A percentile compares a stretch with the other conserved stretches of the same genome.
Conservation (phyloP, 2,329 filamentous ascomycete genomes). For the Boeremia exigua region DNA sequence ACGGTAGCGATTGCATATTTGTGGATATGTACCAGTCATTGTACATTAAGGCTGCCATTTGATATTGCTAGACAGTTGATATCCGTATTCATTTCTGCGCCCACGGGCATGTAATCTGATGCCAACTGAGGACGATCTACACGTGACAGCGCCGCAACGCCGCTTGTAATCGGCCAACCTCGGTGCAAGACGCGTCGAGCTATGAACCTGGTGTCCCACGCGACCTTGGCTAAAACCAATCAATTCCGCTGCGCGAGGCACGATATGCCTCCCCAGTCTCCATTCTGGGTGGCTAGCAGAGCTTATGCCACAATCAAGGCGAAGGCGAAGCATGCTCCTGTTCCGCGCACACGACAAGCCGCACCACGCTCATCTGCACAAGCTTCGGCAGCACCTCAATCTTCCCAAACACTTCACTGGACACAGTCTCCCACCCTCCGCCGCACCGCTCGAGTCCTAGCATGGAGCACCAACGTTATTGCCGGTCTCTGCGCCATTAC, state of each 20-base stretch:
- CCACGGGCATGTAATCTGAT: constrained; percentile 25
- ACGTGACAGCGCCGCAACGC: constrained; percentile 14
- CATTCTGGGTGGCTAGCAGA: not conserved
- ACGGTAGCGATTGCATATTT: constrained; percentile 44
- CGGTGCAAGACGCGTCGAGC: constrained; percentile 18
- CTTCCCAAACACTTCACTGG: constrained; percentile 14
- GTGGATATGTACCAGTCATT: constrained; percentile 48
- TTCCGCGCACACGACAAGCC: constrained; percentile 1
- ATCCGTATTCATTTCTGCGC: constrained; percentile 15
- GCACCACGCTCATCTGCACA: constrained; percentile 1
- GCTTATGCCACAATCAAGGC: constrained; percentile 6
- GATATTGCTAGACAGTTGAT: constrained; percentile 29
- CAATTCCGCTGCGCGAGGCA: not conserved
- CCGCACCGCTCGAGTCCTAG: constrained; percentile 17
- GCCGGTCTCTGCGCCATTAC: constrained; percentile 24
- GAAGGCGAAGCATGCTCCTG: not conserved
- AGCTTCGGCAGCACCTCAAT: not conserved
- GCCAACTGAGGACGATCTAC: constrained; percentile 1
- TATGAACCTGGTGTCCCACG: constrained; percentile 1
- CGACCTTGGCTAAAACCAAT: not conserved
- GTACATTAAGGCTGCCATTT: constrained; percentile 45
- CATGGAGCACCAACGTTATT: constrained; percentile 23
- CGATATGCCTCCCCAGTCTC: not conserved
- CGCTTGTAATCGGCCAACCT: constrained; percentile 1
- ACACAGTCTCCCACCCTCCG: constrained; percentile 8